Percentiles rank a stretch among this genome's conserved stretches.
Conservation (phyloP, 164 flowering plant species). For the Magnolia changhungtana region DNA sequence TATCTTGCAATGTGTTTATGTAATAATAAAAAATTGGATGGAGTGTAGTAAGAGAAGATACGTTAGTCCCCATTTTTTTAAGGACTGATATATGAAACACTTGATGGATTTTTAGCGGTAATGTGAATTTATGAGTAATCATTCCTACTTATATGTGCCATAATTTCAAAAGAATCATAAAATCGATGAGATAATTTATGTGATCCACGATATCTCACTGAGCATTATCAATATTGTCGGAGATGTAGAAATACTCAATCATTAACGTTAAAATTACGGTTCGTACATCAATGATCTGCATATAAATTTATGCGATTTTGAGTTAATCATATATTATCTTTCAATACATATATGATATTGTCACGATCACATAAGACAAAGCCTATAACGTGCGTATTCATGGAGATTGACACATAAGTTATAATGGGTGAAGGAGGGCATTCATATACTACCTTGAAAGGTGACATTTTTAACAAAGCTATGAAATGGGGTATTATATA, state of each 20-base stretch:
- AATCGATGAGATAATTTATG: too few relatives aligned
- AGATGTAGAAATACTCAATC: neutral
- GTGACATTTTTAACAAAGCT: constrained; percentile 6
- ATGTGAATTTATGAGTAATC: too few relatives aligned
- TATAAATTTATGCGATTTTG: neutral
- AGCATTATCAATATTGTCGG: neutral
- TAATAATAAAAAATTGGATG: too few relatives aligned
- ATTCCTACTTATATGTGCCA: too few relatives aligned
- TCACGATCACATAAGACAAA: neutral
- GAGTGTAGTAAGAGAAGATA: too few relatives aligned
- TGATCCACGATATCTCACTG: too few relatives aligned
- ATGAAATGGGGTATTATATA: constrained; percentile 1
- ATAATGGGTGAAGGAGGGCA: constrained; percentile 1
- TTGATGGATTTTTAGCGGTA: too few relatives aligned
- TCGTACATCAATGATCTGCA: neutral
- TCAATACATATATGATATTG: neutral
- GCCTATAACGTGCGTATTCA: neutral
- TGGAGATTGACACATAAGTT: neutral
- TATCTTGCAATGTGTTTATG: too few relatives aligned
- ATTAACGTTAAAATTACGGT: neutral
- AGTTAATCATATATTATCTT: neutral
- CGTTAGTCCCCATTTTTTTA: too few relatives aligned
- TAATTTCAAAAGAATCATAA: too few relatives aligned
- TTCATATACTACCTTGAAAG: constrained; percentile 5
- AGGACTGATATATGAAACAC: too few relatives aligned